A percentile compares a stretch with the other conserved stretches of the same genome.
These are phyloP conservation scores for Zanthoxylum bungeanum DNA, from an alignment of 345 rosid genomes.

Conservation along the genomic window DNA sequence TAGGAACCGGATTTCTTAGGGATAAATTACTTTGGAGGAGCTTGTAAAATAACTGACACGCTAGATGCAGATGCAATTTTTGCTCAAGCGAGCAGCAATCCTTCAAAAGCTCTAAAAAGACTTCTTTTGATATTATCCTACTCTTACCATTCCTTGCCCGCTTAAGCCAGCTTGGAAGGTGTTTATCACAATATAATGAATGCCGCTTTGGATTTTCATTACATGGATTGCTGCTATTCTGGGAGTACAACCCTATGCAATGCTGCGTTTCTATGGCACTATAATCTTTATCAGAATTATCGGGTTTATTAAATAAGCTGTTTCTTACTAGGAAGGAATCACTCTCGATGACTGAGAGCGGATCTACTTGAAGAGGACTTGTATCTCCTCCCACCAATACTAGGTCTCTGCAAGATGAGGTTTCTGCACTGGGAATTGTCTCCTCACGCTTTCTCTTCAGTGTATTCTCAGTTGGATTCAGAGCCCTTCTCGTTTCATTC, in stretches of 20 bases:
- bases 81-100: constrained; percentile 59
- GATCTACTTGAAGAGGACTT: constrained; percentile 44
- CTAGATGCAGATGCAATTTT: constrained; percentile 76
- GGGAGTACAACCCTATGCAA: constrained; percentile 64
- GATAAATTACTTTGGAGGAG: constrained; percentile 88
- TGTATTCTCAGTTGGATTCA: constrained; percentile 27
- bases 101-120: constrained; percentile 69
- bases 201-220: constrained; percentile 66
- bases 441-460: constrained; percentile 61
- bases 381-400: constrained; percentile 43
- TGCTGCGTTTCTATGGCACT: constrained; percentile 25
- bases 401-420: constrained; percentile 40
- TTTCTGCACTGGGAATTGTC: constrained; percentile 35
- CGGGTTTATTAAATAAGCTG: constrained; percentile 41
- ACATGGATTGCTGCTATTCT: constrained; percentile 48
- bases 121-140: constrained; percentile 90
- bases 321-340: constrained; percentile 33
- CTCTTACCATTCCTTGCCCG: constrained; percentile 99
- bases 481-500: constrained; percentile 25
- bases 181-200: constrained; percentile 80
- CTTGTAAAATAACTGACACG: constrained; percentile 94
- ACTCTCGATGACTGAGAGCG: constrained; percentile 33
- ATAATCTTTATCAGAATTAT: constrained; percentile 42
- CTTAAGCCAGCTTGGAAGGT: constrained; percentile 99
- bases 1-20: constrained; percentile 83